Evolutionary conservation across 2,329 filamentous ascomycete species (phyloP), one percentile per base, ranked within the genome.

Genomic region (Cadophora malorum): DNA sequence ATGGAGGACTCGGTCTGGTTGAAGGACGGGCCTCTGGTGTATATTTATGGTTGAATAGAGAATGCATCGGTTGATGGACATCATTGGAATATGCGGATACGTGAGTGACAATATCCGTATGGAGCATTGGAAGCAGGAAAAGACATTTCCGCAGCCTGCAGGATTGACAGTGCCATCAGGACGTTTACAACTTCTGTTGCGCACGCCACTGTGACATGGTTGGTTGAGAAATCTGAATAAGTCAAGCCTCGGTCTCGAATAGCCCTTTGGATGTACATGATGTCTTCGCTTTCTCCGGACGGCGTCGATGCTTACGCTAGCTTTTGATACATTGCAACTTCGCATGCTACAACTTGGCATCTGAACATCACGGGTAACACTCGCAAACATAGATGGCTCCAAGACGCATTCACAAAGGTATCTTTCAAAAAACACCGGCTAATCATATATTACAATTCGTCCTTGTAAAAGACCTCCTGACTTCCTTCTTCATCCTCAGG

Each of bases 391-490:
- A 9, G 12, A 10, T 3, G 35, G 35, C 8, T 10, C 1, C 8
- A 38, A 7, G 9, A 38, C 7, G 8, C 35, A 38, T 38, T 9
- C 9, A 38, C 19, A 59, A 59, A 59, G 56, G 35, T 59, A 59
- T 59, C 35, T 23, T 58, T 38, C n/a, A 12, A 19, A n/a, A 52
- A 52, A 38, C 19, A 45, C 60, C 19, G 21, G 31, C 60, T 63
- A 47, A 60, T 16, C 25, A 56, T 33, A 63, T 41, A 23, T 67
- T 58, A 86, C 72, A 87, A 76, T 67, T 88, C 83, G 73, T 89
- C 83, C 76, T 84, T 82, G 75, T 82, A 85, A 70, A 84, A 65
- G 7, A 63, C 77, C 75, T 86, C 83, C 70, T 86, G 78, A 66
- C 83, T 86, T 2, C 84, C 83, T 63, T 79, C 78, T 61, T 75